These are phyloP conservation scores for Schrenkiella parvula DNA, from an alignment of 345 rosid genomes.

Conservation along the genomic window DNA sequence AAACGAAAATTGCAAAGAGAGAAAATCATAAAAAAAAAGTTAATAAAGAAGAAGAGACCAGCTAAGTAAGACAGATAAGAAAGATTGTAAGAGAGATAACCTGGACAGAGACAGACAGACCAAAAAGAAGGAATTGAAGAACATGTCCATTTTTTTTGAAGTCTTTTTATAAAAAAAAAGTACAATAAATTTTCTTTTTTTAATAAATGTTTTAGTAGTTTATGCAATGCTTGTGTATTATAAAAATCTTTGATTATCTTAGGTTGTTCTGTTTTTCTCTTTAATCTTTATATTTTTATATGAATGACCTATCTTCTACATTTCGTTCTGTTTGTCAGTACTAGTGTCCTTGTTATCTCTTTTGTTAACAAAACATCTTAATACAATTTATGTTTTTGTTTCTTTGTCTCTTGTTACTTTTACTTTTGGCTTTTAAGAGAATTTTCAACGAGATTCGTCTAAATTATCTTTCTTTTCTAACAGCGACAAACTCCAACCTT, in stretches of 20 bases:
- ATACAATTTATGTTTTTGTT: too few relatives aligned
- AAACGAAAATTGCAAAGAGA: neutral
- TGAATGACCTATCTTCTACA: neutral
- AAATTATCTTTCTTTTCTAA: too few relatives aligned
- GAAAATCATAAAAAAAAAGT: neutral
- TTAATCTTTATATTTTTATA: neutral
- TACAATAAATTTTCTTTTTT: neutral
- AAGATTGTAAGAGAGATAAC: neutral
- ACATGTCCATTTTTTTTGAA: neutral
- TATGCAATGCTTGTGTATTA: neutral
- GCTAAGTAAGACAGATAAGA: conserved; percentile 22
- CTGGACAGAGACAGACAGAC: conserved; percentile 9
- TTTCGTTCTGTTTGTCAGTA: neutral
- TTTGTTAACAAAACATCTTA: too few relatives aligned
- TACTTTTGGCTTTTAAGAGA: too few relatives aligned
- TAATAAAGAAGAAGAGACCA: conserved; percentile 14
- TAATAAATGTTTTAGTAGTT: neutral
- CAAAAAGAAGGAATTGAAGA: conserved; percentile 7
- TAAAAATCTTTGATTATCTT: neutral
- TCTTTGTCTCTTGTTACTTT: too few relatives aligned
- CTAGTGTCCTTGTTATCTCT: too few relatives aligned
- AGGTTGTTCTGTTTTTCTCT: neutral
- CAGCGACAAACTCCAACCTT: too few relatives aligned
- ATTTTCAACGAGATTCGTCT: too few relatives aligned
- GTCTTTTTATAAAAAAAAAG: neutral